Conservation (phyloP, 345 rosid species). For the Brassica rapa region DNA sequence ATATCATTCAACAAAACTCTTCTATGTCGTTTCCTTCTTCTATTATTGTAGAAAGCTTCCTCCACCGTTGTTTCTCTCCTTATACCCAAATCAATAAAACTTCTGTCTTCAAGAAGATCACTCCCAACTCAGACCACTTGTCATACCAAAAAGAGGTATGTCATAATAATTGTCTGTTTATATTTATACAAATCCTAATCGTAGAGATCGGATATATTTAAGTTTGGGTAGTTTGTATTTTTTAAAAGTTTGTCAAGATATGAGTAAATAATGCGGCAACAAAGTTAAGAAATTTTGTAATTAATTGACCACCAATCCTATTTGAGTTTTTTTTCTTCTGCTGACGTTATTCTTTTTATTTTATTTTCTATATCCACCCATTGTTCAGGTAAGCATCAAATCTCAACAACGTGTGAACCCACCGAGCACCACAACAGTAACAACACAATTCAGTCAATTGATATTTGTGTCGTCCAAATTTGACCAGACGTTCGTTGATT, state of each 20-base stretch:
- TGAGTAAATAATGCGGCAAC: background rate
- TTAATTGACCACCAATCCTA: constrained; percentile 8
- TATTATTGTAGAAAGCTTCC: too few relatives aligned
- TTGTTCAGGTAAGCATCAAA: constrained; percentile 24
- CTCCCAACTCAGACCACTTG: too few relatives aligned
- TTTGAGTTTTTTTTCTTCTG: background rate
- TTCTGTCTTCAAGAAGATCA: too few relatives aligned
- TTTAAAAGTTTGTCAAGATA: background rate
- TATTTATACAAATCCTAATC: background rate
- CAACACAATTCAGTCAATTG: background rate
- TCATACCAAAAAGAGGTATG: too few relatives aligned
- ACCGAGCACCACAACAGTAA: constrained; percentile 5
- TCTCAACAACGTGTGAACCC: constrained; percentile 15
- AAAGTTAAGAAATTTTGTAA: background rate
- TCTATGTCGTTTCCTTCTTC: too few relatives aligned
- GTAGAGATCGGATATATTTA: background rate
- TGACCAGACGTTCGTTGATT: constrained; percentile 18
- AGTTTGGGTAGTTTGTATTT: background rate
- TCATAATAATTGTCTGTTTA: background rate
- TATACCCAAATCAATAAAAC: too few relatives aligned
- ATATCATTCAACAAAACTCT: too few relatives aligned
- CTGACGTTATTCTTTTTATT: background rate
- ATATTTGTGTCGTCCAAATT: constrained; percentile 21
- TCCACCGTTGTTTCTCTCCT: too few relatives aligned
- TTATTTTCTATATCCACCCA: background rate